Percentiles rank a stretch among this genome's conserved stretches.
Conservation (phyloP, 2,329 filamentous ascomycete genomes). For the Drechslerella dactyloides region DNA sequence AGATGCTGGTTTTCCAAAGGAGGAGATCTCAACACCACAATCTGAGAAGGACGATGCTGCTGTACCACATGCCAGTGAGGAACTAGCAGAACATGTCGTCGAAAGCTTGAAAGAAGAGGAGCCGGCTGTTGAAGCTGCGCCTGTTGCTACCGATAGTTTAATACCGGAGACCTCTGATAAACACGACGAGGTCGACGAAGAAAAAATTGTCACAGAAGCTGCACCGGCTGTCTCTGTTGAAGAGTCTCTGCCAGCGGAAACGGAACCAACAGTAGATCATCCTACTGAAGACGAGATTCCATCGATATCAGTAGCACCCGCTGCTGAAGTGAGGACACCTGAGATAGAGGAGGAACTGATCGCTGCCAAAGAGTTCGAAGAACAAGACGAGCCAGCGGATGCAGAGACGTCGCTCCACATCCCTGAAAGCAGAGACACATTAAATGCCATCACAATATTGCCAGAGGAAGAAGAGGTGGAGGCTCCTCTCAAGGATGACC, state of each 20-base stretch:
- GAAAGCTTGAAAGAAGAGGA: conserved; percentile 12
- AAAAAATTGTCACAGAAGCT: conserved; percentile 19
- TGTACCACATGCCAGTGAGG: conserved; percentile 11
- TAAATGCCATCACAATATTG: conserved; percentile 34
- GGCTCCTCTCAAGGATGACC: conserved; percentile 1
- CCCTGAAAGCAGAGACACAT: conserved; percentile 26
- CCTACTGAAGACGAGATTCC: conserved; percentile 29
- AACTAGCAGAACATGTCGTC: conserved; percentile 1
- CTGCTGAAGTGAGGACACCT: conserved; percentile 17
- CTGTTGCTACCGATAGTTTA: conserved; percentile 16
- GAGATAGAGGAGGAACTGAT: conserved; percentile 16
- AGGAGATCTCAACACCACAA: conserved; percentile 22
- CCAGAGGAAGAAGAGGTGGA: conserved; percentile 35
- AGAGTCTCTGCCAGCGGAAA: conserved; percentile 5
- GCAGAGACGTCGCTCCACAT: conserved; percentile 21
- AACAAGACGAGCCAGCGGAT: neutral
- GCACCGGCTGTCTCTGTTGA: conserved; percentile 3
- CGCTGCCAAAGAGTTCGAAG: conserved; percentile 18
- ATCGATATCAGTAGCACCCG: conserved; percentile 36
- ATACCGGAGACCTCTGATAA: conserved; percentile 25
- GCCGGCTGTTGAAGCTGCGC: conserved; percentile 20
- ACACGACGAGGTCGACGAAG: conserved; percentile 9
- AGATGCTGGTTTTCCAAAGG: conserved; percentile 24
- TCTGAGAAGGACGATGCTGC: conserved; percentile 5
- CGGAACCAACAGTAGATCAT: conserved; percentile 2